These are phyloP conservation scores for Papilionanthe hybrid DNA, from an alignment of 116 monocot species.

Conservation along the genomic window DNA sequence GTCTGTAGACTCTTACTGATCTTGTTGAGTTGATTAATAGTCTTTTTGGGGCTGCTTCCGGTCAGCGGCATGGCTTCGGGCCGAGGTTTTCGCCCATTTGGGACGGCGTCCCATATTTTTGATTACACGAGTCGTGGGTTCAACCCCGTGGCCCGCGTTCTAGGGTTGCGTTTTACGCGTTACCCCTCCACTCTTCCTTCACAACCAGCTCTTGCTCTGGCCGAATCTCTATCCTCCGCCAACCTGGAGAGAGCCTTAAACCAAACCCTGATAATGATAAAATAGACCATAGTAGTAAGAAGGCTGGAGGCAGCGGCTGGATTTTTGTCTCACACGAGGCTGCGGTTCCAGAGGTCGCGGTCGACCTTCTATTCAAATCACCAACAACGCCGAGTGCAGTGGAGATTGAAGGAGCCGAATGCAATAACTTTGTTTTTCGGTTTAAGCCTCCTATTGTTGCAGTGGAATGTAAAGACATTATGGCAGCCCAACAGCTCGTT, in stretches of 20 bases:
- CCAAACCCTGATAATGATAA: background rate
- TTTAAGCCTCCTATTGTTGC: constrained; percentile 89
- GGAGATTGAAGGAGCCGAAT: background rate
- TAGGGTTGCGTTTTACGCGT: no score
- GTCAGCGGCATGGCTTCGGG: no score
- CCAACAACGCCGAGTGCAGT: background rate
- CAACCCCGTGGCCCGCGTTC: no score
- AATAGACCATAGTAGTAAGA: constrained; percentile 24
- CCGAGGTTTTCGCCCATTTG: no score
- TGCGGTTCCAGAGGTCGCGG: constrained; percentile 51
- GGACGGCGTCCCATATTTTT: no score
- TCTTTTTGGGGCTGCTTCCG: no score
- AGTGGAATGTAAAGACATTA: constrained; percentile 59
- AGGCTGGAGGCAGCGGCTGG: constrained; percentile 47
- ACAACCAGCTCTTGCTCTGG: constrained; percentile 99
- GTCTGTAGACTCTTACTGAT: no score
- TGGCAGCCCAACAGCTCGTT: constrained; percentile 58
- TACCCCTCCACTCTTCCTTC: constrained; percentile 65
- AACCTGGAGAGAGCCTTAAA: constrained; percentile 11
- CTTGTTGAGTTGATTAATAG: no score
- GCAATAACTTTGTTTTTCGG: constrained; percentile 54
- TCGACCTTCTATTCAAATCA: constrained; percentile 37
- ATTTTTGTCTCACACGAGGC: constrained; percentile 56
- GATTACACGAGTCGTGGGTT: no score
- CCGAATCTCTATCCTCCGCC: constrained; percentile 84